A percentile compares a stretch with the other conserved stretches of the same genome.
Conservation (phyloP, 805 yeast genomes). For the Candida tammaniensis region DNA sequence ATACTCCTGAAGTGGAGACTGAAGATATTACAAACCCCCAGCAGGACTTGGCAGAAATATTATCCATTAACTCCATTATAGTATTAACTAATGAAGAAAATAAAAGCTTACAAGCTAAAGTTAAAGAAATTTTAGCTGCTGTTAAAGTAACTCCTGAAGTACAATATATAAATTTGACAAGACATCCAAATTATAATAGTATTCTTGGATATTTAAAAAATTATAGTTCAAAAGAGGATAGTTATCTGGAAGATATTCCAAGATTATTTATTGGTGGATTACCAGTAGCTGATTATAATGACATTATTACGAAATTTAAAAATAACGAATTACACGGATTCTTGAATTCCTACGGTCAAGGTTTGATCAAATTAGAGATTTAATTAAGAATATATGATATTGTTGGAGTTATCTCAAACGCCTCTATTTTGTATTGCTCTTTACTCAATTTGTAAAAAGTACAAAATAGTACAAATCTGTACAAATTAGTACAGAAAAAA, state of each 20-base stretch:
- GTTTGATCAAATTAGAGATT: constrained; percentile 20
- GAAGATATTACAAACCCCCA: constrained; percentile 11
- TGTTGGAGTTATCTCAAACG: no score
- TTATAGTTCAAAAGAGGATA: constrained; percentile 7
- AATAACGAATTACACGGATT: constrained; percentile 20
- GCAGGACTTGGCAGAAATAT: constrained; percentile 29
- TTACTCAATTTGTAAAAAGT: no score
- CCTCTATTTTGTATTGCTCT: no score
- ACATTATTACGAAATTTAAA: constrained; percentile 19
- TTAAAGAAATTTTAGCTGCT: constrained; percentile 18
- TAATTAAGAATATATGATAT: no score
- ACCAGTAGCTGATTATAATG: constrained; percentile 28
- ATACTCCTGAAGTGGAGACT: background rate
- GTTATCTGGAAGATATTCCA: constrained; percentile 21
- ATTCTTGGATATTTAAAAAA: constrained; percentile 24
- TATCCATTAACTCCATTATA: constrained; percentile 29
- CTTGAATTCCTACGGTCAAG: constrained; percentile 26
- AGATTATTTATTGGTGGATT: constrained; percentile 32
- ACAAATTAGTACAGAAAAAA: no score
- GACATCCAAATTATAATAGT: constrained; percentile 28
- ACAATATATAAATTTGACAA: constrained; percentile 24
- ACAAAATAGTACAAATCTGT: no score
- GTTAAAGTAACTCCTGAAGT: constrained; percentile 33
- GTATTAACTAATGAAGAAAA: constrained; percentile 23
- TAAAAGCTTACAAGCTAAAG: constrained; percentile 14